Base-by-base conservation (phyloP, 441 rosid genomes). In the Gossypium trilobum region DNA sequence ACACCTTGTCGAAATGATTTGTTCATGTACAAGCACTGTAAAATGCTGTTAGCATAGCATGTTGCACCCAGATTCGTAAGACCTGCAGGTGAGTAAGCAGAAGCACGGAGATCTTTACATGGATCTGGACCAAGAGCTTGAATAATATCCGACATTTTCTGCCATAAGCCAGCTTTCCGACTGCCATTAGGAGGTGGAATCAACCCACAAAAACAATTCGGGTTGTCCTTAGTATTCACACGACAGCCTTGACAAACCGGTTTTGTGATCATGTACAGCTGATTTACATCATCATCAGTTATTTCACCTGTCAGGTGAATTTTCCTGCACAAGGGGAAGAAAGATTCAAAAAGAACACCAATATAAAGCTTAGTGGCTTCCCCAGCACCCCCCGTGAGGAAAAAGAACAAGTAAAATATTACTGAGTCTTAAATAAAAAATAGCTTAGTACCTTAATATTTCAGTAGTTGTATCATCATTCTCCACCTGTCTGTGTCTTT, bases 1-100 rank as follows among this genome's bases (percentile, higher is more conserved):
- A 95, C 85, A 46, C 94, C 91, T 78, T 83, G 85, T 22, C 99
- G 80, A 56, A 95, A 95, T 17, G 87, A 84, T 74, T 86, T 76
- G 71, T 91, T 92, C 99, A 91, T 92, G 84, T 92, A 88, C 22
- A 95, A 75, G 81, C 89, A 92, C 78, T 95, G 99, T 54, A 95
- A 91, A 78, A 95, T 92, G 81, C 99, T 95, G 77, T 95, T 95
- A 31, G 99, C 99, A 80, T 95, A 95, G 83, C 99, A 92, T 27
- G 99, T 95, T 50, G 99, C 99, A 11, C 97, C 97, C 62, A 95
- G 74, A 79, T 95, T 95, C 27, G 99, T 89, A 20, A 95, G 86
- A 64, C 99, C 99, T 29, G 97, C 97, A 0, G 97, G 97, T 3
- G 91, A 86, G 63, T 87, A 82, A 44, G 80, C 87, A 72, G 89